Evolutionary conservation across 176 grass and related monocot species (phyloP).

Genomic region (Calamus simplicifolius): DNA sequence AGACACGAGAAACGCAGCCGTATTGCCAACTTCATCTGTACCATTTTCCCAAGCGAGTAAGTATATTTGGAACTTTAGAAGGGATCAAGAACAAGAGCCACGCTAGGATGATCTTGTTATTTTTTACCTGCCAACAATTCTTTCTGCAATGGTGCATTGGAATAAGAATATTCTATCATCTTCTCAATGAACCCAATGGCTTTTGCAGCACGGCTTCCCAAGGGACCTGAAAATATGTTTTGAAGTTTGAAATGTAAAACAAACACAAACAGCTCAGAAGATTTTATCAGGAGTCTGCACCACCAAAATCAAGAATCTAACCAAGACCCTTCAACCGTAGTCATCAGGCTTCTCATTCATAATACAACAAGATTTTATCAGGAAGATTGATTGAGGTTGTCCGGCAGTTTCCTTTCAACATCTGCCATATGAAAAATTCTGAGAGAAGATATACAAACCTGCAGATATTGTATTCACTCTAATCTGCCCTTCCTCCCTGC

Average conservation of each 20-base stretch:
- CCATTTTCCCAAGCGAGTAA: not conserved
- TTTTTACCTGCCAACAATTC: slow-evolving; percentile 61
- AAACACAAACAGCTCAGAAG: not conserved
- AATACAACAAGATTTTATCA: too few species aligned
- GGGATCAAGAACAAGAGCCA: not conserved
- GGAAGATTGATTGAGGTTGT: too few species aligned
- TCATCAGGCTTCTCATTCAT: too few species aligned
- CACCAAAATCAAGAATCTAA: not conserved
- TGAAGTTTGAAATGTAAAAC: too few species aligned
- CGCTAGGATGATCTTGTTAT: not conserved
- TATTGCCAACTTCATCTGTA: slow-evolving; percentile 79
- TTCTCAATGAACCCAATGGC: slow-evolving; percentile 90
- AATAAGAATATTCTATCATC: slow-evolving; percentile 80
- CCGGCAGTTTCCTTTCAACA: too few species aligned
- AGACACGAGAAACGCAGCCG: slow-evolving; percentile 65
- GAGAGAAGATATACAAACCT: slow-evolving; percentile 15
- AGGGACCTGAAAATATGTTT: slow-evolving; percentile 38
- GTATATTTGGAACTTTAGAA: not conserved
- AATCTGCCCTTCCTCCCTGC: slow-evolving; percentile 63
- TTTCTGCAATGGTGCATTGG: slow-evolving; percentile 78
- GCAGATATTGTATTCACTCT: slow-evolving; percentile 95
- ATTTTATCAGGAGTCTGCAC: too few species aligned
- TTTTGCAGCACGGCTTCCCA: slow-evolving; percentile 81
- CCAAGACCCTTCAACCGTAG: too few species aligned
- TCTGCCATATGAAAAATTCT: too few species aligned